phyloP scores from a whole-genome alignment of 306 rosid species.

The Pyrus communis region DNA sequence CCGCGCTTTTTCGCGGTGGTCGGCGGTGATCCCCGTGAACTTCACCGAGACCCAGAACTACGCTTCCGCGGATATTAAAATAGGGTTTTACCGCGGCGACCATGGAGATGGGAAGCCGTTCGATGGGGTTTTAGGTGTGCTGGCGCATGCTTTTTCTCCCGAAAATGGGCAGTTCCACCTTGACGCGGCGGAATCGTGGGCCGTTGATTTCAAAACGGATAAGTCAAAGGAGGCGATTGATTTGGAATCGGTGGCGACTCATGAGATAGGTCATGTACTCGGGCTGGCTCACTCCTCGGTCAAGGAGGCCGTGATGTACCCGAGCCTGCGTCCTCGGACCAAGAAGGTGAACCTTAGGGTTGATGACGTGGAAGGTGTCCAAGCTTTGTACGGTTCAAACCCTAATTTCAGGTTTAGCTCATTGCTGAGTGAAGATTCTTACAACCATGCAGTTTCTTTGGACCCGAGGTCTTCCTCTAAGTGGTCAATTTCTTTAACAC shows the following conservation, averaged over 20 bases:
- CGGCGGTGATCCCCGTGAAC: constrained; percentile 74
- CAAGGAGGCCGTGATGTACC: constrained; percentile 84
- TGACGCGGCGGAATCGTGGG: constrained; percentile 79
- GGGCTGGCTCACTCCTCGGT: constrained; percentile 77
- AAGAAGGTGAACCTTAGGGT: constrained; percentile 58
- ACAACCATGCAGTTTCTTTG: constrained; percentile 27
- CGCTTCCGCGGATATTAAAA: constrained; percentile 52
- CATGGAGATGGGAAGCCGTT: constrained; percentile 96
- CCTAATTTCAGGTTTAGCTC: constrained; percentile 62
- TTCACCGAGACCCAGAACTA: constrained; percentile 40
- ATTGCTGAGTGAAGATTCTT: constrained; percentile 40
- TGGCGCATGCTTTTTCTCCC: constrained; percentile 92
- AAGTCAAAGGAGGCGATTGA: constrained; percentile 76
- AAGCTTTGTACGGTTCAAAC: constrained; percentile 76
- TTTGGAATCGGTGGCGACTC: constrained; percentile 90
- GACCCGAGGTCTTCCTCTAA: constrained; percentile 10
- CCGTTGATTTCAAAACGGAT: constrained; percentile 55
- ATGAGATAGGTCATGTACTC: constrained; percentile 93
- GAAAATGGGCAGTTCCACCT: constrained; percentile 82
- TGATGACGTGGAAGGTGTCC: constrained; percentile 91
- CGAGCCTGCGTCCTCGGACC: constrained; percentile 67
- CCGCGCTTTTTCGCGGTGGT: constrained; percentile 74
- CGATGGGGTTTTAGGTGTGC: constrained; percentile 76
- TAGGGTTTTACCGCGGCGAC: constrained; percentile 71
- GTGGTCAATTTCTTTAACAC: constrained; percentile 18